These are phyloP conservation scores for Austroboletus festivus DNA, from an alignment of 768 basidiomycete species.

Conservation along the genomic window DNA sequence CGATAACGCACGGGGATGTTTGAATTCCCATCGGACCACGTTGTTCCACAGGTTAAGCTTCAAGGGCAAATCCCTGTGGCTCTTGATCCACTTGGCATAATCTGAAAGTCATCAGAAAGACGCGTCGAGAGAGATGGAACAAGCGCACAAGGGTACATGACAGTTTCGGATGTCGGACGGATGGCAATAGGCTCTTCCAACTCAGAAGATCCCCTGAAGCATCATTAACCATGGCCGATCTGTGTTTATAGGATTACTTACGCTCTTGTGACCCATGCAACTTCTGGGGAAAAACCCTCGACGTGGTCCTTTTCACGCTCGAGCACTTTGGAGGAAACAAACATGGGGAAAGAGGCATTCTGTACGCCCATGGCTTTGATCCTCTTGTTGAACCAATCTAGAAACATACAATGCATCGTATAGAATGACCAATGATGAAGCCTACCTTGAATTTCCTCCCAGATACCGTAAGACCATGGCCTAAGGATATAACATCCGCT, in stretches of 20 bases:
- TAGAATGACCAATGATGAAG: background rate
- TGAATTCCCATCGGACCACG: slow-evolving; percentile 99
- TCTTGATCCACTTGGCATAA: slow-evolving; percentile 98
- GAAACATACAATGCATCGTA: background rate
- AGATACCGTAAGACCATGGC: slow-evolving; percentile 96
- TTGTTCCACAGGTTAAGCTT: slow-evolving; percentile 99
- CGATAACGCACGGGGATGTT: slow-evolving; percentile 79
- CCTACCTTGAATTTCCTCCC: slow-evolving; percentile 92
- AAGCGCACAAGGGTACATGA: slow-evolving; percentile 94
- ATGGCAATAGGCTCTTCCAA: slow-evolving; percentile 97
- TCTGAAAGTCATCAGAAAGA: slow-evolving; percentile 43
- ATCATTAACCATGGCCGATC: slow-evolving; percentile 1
- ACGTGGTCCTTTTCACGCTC: slow-evolving; percentile 98
- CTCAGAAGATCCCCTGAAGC: slow-evolving; percentile 77
- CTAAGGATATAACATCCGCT: slow-evolving; percentile 98
- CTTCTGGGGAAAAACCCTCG: slow-evolving; percentile 98
- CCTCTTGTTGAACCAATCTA: slow-evolving; percentile 91
- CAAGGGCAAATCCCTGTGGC: slow-evolving; percentile 93
- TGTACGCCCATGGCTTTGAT: slow-evolving; percentile 96
- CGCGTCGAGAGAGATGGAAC: background rate
- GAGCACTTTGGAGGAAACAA: slow-evolving; percentile 86
- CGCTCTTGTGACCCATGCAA: slow-evolving; percentile 99
- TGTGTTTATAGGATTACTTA: slow-evolving; percentile 38
- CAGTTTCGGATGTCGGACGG: slow-evolving; percentile 96
- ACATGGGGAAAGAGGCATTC: slow-evolving; percentile 99